phyloP scores from a whole-genome alignment of 73 alveolate genomes.

The Breviolum minutum region DNA sequence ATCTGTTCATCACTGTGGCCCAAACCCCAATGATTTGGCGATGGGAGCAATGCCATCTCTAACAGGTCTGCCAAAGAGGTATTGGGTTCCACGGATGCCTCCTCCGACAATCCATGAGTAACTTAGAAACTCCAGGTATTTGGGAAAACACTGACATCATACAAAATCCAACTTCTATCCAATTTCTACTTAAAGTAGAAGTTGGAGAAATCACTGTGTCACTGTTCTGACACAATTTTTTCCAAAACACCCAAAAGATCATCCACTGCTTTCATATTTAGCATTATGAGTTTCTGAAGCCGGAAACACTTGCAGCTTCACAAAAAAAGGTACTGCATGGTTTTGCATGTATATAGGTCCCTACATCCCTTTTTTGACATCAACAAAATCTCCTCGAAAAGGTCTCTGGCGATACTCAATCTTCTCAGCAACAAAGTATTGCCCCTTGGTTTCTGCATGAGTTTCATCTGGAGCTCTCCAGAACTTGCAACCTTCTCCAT shows the following conservation, averaged over 20 bases:
- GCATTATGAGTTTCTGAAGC: too few species aligned
- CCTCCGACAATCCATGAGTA: neutral
- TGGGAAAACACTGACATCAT: too few species aligned
- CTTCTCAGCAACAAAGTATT: slow-evolving; percentile 60
- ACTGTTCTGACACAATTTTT: too few species aligned
- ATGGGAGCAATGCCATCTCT: slow-evolving; percentile 58
- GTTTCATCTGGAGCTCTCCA: slow-evolving; percentile 63
- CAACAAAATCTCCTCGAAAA: neutral
- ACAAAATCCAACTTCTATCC: too few species aligned
- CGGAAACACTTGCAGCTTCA: too few species aligned
- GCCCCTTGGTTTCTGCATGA: slow-evolving; percentile 86
- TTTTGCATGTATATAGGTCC: too few species aligned
- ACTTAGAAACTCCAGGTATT: neutral
- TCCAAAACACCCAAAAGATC: too few species aligned
- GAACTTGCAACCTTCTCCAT: slow-evolving; percentile 82
- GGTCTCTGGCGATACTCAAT: slow-evolving; percentile 79
- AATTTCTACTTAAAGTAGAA: too few species aligned
- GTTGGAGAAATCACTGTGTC: too few species aligned
- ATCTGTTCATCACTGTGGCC: neutral
- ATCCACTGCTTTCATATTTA: too few species aligned
- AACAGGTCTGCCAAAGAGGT: slow-evolving; percentile 20
- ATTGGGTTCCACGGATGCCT: slow-evolving; percentile 65
- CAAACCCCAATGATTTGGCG: slow-evolving; percentile 60
- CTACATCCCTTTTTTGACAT: too few species aligned
- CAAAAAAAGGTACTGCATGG: too few species aligned